phyloP scores from a whole-genome alignment of 805 yeast genomes.

The Maudiozyma barnettii region DNA sequence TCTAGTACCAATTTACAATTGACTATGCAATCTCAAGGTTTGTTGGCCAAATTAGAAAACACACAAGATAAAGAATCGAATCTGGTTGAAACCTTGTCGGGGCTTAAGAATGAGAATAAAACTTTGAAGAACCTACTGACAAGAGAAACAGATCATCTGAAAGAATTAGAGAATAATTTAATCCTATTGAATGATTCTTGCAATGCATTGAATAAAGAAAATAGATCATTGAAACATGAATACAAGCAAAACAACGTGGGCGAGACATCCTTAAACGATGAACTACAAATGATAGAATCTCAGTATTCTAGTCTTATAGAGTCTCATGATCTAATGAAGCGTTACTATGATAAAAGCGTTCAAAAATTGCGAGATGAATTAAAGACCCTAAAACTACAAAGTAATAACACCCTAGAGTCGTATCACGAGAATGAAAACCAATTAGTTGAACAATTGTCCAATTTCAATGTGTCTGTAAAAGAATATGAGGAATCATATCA shows the following conservation, averaged over 20 bases:
- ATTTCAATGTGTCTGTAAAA: neutral
- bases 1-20: constrained; percentile 31
- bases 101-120: constrained; percentile 69
- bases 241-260: constrained; percentile 1
- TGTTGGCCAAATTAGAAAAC: constrained; percentile 42
- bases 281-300: constrained; percentile 11
- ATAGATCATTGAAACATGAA: constrained; percentile 1
- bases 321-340: constrained; percentile 11
- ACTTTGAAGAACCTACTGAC: constrained; percentile 42
- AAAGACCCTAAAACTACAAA: neutral
- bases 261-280: constrained; percentile 9
- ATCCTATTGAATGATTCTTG: constrained; percentile 5
- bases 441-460: neutral
- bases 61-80: constrained; percentile 35
- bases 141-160: constrained; percentile 44
- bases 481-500: neutral
- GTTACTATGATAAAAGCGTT: constrained; percentile 13
- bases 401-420: neutral
- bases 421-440: constrained; percentile 1
- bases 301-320: constrained; percentile 20
- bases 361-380: constrained; percentile 4
- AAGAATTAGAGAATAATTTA: constrained; percentile 48
- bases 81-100: constrained; percentile 44
- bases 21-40: constrained; percentile 37
- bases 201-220: constrained; percentile 1